phyloP scores from a whole-genome alignment of 2,329 filamentous ascomycete species.

The Curvularia spicifera region DNA sequence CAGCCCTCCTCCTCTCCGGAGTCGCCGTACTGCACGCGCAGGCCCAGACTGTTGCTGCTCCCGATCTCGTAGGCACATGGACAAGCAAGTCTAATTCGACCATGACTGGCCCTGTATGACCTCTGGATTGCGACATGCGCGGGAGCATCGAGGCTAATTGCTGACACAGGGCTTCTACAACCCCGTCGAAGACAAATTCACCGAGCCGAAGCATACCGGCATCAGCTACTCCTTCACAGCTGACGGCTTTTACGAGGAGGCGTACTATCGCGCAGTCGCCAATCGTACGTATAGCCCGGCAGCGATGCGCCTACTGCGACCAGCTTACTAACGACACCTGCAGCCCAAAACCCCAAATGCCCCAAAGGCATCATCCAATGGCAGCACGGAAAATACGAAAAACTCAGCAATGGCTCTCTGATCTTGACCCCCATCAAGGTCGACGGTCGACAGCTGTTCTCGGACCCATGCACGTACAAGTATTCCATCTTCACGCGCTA shows the following conservation, averaged over 20 bases:
- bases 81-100: conserved; percentile 73
- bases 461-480: conserved; percentile 66
- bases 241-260: conserved; percentile 72
- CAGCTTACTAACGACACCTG: conserved; percentile 29
- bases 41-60: conserved; percentile 39
- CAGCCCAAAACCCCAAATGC: conserved; percentile 66
- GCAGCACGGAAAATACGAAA: conserved; percentile 70
- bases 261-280: conserved; percentile 71
- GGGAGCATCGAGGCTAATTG: conserved; percentile 20
- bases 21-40: conserved; percentile 45
- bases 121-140: conserved; percentile 12
- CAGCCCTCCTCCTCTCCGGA: conserved; percentile 43
- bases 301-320: neutral
- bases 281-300: conserved; percentile 63
- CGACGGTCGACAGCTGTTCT: conserved; percentile 72
- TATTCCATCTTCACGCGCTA: conserved; percentile 68
- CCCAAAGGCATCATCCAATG: conserved; percentile 72
- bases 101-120: conserved; percentile 69
- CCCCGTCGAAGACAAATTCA: conserved; percentile 67
- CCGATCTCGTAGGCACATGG: conserved; percentile 71
- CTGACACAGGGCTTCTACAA: conserved; percentile 69
- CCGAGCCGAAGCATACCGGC: conserved; percentile 69
- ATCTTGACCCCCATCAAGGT: conserved; percentile 65
- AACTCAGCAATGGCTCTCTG: conserved; percentile 65
- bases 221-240: conserved; percentile 76